Conservation (phyloP, 2,329 filamentous ascomycete species). For the Colletotrichum sp. region DNA sequence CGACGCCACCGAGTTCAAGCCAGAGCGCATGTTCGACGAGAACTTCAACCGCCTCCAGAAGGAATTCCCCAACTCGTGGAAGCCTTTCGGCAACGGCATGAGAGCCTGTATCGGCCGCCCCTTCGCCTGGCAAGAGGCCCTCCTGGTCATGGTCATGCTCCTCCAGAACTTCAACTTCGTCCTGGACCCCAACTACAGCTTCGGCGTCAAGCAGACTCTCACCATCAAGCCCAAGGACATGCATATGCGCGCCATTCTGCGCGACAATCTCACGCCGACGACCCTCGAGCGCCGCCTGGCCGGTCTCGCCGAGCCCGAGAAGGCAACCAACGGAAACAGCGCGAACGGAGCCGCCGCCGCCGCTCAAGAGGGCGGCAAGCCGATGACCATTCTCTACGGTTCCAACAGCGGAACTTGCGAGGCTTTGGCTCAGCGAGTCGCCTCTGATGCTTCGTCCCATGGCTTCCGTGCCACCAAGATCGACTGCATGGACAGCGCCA, state of each 20-base stretch:
- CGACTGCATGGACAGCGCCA: slow-evolving; percentile 61
- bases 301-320: slow-evolving; percentile 26
- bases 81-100: slow-evolving; percentile 60
- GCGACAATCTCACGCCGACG: slow-evolving; percentile 43
- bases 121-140: slow-evolving; percentile 60
- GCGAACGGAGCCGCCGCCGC: slow-evolving; percentile 1
- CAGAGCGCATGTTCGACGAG: slow-evolving; percentile 67
- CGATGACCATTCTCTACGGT: slow-evolving; percentile 69
- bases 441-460: slow-evolving; percentile 56
- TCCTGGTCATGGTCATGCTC: slow-evolving; percentile 55
- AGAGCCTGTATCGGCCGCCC: slow-evolving; percentile 57
- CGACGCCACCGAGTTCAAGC: slow-evolving; percentile 62
- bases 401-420: slow-evolving; percentile 75
- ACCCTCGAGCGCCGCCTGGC: slow-evolving; percentile 51
- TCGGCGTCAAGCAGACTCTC: slow-evolving; percentile 58
- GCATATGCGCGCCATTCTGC: slow-evolving; percentile 59
- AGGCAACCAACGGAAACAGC: neutral
- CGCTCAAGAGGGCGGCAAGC: slow-evolving; percentile 27
- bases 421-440: slow-evolving; percentile 64
- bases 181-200: slow-evolving; percentile 60
- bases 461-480: slow-evolving; percentile 59
- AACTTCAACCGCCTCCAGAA: slow-evolving; percentile 41
- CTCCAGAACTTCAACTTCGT: slow-evolving; percentile 73
- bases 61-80: slow-evolving; percentile 42
- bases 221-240: slow-evolving; percentile 67